Percentiles rank a stretch among this genome's conserved stretches.
Evolutionary conservation across 768 basidiomycete genomes (phyloP).

Genomic region (Xanthoconium purpureum): DNA sequence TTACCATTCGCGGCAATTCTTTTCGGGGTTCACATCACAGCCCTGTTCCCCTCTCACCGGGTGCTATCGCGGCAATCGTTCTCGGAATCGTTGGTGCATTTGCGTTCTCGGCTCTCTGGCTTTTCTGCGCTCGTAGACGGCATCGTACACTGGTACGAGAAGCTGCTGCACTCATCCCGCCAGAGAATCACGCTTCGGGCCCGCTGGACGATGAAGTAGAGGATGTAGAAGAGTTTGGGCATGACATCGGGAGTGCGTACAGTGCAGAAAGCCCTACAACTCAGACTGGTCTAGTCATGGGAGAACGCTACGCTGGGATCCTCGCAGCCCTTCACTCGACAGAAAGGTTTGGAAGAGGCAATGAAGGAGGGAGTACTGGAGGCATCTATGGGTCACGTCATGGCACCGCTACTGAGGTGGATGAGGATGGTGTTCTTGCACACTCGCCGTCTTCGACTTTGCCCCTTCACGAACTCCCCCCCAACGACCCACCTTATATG

Average conservation of each 20-base stretch:
- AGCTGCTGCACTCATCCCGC: conserved; percentile 8
- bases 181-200: conserved; percentile 8
- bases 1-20: conserved; percentile 3
- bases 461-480: conserved; percentile 12
- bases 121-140: conserved; percentile 33
- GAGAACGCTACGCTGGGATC: conserved; percentile 29
- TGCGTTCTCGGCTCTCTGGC: conserved; percentile 29
- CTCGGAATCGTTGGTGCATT: conserved; percentile 27
- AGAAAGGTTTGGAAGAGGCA: conserved; percentile 8
- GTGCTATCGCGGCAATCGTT: conserved; percentile 22
- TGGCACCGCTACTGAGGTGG: conserved; percentile 6
- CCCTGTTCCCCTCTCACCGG: conserved; percentile 18
- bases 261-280: not conserved
- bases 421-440: conserved; percentile 7
- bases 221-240: conserved; percentile 11
- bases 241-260: not conserved
- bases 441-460: conserved; percentile 27
- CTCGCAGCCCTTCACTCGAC: conserved; percentile 23
- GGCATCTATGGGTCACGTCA: conserved; percentile 26
- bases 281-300: conserved; percentile 6
- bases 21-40: conserved; percentile 6
- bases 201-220: conserved; percentile 26
- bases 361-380: conserved; percentile 28
- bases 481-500: conserved; percentile 17
- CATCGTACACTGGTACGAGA: conserved; percentile 24